Evolutionary conservation across 805 yeast genomes (phyloP).

Genomic region (Lipomyces lipofer): DNA sequence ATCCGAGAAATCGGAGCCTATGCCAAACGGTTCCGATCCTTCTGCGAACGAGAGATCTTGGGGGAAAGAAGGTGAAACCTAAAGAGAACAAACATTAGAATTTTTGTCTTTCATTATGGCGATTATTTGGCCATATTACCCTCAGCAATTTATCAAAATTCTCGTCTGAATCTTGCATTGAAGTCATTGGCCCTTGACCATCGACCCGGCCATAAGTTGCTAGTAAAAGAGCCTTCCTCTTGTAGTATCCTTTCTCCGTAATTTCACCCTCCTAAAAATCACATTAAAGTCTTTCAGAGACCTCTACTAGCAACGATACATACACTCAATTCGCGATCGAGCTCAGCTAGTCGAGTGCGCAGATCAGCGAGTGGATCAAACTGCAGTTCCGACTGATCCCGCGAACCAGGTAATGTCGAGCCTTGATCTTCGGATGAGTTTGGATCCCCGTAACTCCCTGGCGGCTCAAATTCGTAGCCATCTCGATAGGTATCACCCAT

Average conservation of each 20-base stretch:
- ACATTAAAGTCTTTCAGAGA: neutral
- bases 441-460: no score
- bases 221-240: constrained; percentile 47
- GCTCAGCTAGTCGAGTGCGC: constrained; percentile 11
- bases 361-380: constrained; percentile 8
- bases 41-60: no score
- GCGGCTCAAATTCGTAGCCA: no score
- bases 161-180: constrained; percentile 1
- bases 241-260: constrained; percentile 70
- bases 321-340: constrained; percentile 19
- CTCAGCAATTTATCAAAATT: neutral
- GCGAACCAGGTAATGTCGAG: no score
- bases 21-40: no score
- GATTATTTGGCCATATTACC: no score
- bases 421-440: no score
- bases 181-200: neutral
- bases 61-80: no score
- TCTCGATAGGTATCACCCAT: no score
- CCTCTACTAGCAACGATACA: neutral
- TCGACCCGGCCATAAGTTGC: constrained; percentile 12
- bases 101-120: no score
- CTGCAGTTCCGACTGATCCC: neutral
- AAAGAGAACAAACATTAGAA: no score
- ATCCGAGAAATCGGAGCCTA: no score
- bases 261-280: constrained; percentile 58